phyloP scores from a whole-genome alignment of 2,329 filamentous ascomycete genomes.

The Hypomyces perniciosus region DNA sequence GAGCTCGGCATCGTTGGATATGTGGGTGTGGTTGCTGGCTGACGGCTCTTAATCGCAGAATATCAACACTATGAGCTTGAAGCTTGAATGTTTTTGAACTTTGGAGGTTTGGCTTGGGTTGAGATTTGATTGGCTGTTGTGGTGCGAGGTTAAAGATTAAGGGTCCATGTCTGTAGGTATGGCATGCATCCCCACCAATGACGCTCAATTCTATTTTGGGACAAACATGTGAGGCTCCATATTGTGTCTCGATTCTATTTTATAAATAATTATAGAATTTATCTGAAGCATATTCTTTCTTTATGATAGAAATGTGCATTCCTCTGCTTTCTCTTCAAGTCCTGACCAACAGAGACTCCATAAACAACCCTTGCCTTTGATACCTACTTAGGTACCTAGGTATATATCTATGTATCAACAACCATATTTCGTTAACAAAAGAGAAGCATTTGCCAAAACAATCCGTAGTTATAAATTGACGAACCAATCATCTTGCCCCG shows the following conservation, averaged over 20 bases:
- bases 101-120: too few species aligned
- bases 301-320: background rate
- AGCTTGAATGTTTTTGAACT: too few species aligned
- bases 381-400: too few species aligned
- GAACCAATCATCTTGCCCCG: background rate
- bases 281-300: background rate
- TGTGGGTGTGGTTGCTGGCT: slow-evolving; percentile 10
- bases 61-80: too few species aligned
- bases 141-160: too few species aligned
- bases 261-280: too few species aligned
- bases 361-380: too few species aligned
- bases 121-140: too few species aligned
- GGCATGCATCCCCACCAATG: background rate
- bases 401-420: background rate
- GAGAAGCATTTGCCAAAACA: background rate
- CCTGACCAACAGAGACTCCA: too few species aligned
- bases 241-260: background rate
- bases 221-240: background rate
- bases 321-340: too few species aligned
- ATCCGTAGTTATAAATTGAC: background rate
- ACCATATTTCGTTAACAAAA: background rate
- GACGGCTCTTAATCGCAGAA: too few species aligned
- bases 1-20: slow-evolving; percentile 74
- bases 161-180: too few species aligned
- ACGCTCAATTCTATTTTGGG: background rate